phyloP scores from a whole-genome alignment of 805 yeast species.

The Zygosaccharomyces siamensis region DNA sequence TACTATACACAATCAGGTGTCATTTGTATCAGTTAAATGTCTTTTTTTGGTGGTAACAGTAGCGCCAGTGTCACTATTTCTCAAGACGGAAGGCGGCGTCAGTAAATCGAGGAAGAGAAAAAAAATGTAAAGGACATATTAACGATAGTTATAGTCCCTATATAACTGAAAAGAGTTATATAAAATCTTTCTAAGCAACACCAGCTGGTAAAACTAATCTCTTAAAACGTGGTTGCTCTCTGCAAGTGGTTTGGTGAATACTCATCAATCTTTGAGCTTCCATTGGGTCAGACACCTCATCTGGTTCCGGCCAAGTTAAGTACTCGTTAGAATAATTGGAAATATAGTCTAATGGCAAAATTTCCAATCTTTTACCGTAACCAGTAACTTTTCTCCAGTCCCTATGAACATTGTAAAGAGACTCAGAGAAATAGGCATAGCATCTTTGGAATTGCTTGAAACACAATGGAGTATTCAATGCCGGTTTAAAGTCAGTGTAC shows the following conservation, averaged over 20 bases:
- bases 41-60: too few species aligned
- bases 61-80: neutral
- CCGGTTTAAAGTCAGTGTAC: conserved; percentile 45
- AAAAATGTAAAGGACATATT: neutral
- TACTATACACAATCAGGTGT: too few species aligned
- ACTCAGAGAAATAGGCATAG: conserved; percentile 48
- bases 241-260: conserved; percentile 43
- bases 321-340: conserved; percentile 50
- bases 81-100: neutral
- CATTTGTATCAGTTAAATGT: too few species aligned
- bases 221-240: conserved; percentile 45
- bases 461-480: conserved; percentile 39
- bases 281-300: conserved; percentile 43
- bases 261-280: conserved; percentile 47
- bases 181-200: neutral
- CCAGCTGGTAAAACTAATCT: conserved; percentile 37
- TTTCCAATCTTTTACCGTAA: conserved; percentile 50
- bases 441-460: conserved; percentile 48
- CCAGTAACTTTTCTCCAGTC: conserved; percentile 55
- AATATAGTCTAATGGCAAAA: conserved; percentile 45
- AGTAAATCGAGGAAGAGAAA: neutral
- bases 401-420: conserved; percentile 49
- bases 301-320: conserved; percentile 47
- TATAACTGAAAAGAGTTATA: neutral
- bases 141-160: too few species aligned